Conservation (phyloP, 495 filamentous ascomycete genomes). For the Penicillium salamii region DNA sequence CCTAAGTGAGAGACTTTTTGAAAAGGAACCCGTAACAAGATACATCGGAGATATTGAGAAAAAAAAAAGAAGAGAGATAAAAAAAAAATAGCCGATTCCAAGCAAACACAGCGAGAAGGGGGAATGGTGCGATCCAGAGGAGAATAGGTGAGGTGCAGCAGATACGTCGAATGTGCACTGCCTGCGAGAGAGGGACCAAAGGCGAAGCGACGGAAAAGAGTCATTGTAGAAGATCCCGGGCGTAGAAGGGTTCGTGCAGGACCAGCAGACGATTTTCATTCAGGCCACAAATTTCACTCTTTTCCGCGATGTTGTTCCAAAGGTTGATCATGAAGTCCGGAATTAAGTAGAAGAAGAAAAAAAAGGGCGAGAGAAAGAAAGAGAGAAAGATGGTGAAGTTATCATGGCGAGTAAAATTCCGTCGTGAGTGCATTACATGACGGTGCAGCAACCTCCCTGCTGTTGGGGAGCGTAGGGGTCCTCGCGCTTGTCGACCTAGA, state of each 20-base stretch:
- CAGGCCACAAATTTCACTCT: conserved; percentile 17
- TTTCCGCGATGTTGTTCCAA: no score
- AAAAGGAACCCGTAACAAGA: conserved; percentile 28
- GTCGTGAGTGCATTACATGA: conserved; percentile 70
- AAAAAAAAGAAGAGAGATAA: conserved; percentile 21
- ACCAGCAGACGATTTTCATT: conserved; percentile 41
- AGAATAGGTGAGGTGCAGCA: conserved; percentile 28
- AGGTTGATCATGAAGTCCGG: conserved; percentile 21
- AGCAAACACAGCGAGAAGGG: conserved; percentile 6
- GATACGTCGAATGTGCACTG: conserved; percentile 15
- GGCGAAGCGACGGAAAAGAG: conserved; percentile 15
- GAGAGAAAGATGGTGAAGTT: conserved; percentile 12
- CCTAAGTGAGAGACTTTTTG: conserved; percentile 19
- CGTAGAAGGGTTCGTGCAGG: conserved; percentile 36
- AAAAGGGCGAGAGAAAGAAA: conserved; percentile 17
- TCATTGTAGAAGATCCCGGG: conserved; percentile 5
- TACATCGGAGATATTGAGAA: conserved; percentile 17
- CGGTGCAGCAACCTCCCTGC: conserved; percentile 82
- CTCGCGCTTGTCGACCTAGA: conserved; percentile 79
- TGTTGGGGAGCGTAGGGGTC: conserved; percentile 97
- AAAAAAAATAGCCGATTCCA: conserved; percentile 17
- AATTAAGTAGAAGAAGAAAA: conserved; percentile 20
- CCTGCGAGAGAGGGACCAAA: conserved; percentile 11
- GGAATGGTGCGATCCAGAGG: conserved; percentile 14
- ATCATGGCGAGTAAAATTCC: conserved; percentile 35